Percentiles rank a stretch among this genome's conserved stretches.
phyloP scores from a whole-genome alignment of 2,329 filamentous ascomycete genomes.

The Magnaporthiopsis incrustans region DNA sequence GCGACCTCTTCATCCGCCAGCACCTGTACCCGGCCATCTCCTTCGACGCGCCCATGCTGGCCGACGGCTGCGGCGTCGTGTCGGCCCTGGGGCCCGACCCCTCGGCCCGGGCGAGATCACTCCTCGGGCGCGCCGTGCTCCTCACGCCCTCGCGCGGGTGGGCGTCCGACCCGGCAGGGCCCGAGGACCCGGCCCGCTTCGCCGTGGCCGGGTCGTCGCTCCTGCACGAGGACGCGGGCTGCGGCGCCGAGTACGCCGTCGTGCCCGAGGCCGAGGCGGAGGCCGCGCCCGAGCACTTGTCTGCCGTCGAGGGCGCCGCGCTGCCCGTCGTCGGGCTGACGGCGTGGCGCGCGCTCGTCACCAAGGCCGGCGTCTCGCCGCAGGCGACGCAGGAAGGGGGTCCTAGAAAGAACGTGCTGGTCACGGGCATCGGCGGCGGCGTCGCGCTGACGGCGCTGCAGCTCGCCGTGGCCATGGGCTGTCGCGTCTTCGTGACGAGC shows the following conservation, averaged over 20 bases:
- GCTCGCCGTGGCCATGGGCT: conserved; percentile 68
- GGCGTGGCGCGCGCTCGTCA: conserved; percentile 77
- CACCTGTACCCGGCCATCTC: conserved; percentile 72
- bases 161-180: conserved; percentile 62
- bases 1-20: conserved; percentile 89
- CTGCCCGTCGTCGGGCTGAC: conserved; percentile 81
- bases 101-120: conserved; percentile 20
- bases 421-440: conserved; percentile 90
- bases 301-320: conserved; percentile 68
- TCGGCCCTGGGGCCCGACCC: conserved; percentile 45
- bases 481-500: conserved; percentile 75
- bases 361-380: conserved; percentile 50
- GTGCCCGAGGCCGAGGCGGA: conserved; percentile 69
- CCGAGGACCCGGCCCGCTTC: conserved; percentile 55
- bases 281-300: conserved; percentile 64
- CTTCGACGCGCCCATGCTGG: conserved; percentile 69
- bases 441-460: conserved; percentile 76
- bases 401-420: conserved; percentile 64
- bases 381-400: conserved; percentile 10
- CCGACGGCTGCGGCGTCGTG: conserved; percentile 76
- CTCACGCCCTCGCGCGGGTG: conserved; percentile 74
- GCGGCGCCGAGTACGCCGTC: conserved; percentile 63
- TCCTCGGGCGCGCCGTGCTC: conserved; percentile 62
- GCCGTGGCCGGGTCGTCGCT: conserved; percentile 63
- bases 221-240: conserved; percentile 53